Conservation (phyloP, 2,329 filamentous ascomycete genomes). For the Alternaria sp. region DNA sequence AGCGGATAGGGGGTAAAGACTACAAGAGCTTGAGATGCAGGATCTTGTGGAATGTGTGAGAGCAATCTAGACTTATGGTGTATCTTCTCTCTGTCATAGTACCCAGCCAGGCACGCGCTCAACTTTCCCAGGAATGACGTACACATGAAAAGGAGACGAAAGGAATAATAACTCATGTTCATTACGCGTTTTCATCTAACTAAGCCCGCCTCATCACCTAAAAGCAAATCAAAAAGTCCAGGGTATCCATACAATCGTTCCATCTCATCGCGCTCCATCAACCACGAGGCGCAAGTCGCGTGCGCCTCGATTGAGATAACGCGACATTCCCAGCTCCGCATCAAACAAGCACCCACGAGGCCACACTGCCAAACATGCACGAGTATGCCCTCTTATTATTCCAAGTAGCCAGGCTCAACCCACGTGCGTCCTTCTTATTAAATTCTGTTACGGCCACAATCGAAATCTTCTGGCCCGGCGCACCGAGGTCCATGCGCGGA, state of each 20-base stretch:
- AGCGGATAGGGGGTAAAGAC: not conserved
- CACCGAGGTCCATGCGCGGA: conserved; percentile 55
- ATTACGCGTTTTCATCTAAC: not conserved
- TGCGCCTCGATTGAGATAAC: not conserved
- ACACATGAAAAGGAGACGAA: not conserved
- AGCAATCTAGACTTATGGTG: not conserved
- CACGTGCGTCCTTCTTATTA: conserved; percentile 58
- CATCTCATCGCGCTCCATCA: not conserved
- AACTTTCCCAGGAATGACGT: not conserved
- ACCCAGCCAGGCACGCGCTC: not conserved
- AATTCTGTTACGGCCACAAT: conserved; percentile 67
- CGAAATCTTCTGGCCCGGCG: conserved; percentile 63
- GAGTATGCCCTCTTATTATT: conserved; percentile 45
- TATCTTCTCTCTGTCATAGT: not conserved
- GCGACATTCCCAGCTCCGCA: not conserved
- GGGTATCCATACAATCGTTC: conserved; percentile 16
- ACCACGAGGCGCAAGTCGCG: not conserved
- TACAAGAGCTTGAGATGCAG: not conserved
- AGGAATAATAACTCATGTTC: not conserved
- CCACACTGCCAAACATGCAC: conserved; percentile 57
- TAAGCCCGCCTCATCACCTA: not conserved
- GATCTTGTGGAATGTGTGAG: not conserved
- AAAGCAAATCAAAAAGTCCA: conserved; percentile 2
- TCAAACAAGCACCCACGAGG: conserved; percentile 61
- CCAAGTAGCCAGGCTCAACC: conserved; percentile 52